Percentiles rank a stretch among this genome's conserved stretches.
Evolutionary conservation across 2,329 filamentous ascomycete species (phyloP).

Genomic region (Xylariaceae sp.): DNA sequence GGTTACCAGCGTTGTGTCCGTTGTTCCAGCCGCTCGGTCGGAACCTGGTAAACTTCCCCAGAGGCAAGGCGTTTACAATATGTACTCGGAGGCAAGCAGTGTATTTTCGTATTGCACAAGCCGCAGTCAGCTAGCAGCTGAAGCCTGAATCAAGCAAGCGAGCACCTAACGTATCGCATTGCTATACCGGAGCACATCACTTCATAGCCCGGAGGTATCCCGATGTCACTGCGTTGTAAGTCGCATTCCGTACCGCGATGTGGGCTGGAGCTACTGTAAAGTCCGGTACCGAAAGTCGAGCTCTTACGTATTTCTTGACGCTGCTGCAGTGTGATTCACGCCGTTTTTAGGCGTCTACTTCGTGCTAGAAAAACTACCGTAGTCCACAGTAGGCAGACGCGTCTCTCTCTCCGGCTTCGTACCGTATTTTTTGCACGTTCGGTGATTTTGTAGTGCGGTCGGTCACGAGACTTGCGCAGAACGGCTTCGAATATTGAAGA

Average conservation of each 20-base stretch:
- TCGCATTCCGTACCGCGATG: too few species aligned
- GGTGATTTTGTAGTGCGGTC: slow-evolving; percentile 9
- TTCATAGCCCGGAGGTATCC: too few species aligned
- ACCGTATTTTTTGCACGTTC: neutral
- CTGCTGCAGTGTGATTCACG: neutral
- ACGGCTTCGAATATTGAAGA: neutral
- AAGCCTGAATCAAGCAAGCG: neutral
- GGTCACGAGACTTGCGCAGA: slow-evolving; percentile 13
- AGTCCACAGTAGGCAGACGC: neutral
- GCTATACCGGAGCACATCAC: too few species aligned
- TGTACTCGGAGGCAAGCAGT: neutral
- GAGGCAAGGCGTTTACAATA: neutral
- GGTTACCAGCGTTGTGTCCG: neutral
- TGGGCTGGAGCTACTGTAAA: neutral
- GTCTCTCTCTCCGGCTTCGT: neutral
- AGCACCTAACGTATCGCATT: neutral
- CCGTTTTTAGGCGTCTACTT: neutral
- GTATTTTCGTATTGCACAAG: neutral
- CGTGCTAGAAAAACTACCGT: too few species aligned
- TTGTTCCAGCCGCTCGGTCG: neutral
- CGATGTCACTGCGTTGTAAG: too few species aligned
- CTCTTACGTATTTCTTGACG: neutral
- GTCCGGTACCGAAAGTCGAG: neutral
- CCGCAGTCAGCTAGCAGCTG: neutral
- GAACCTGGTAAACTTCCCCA: neutral